Base-by-base conservation (phyloP, 176 grass and related monocot species). In the Stipa capillata region DNA sequence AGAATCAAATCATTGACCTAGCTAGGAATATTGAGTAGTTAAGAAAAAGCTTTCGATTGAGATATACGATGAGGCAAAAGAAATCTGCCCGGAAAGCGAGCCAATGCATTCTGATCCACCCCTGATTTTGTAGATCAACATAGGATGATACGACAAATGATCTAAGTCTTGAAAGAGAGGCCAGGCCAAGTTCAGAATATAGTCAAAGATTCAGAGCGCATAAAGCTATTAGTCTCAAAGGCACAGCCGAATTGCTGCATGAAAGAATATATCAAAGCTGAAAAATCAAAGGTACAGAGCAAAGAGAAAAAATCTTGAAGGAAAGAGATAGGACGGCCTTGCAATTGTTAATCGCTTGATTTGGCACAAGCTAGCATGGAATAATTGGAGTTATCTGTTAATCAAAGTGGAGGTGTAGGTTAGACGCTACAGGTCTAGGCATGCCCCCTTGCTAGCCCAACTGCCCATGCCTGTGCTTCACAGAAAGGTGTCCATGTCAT, bases 121-220 rank as follows among this genome's bases (percentile, higher is more conserved):
- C 68, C 76, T 58, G 69, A 52, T 51, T 51, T 64, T 60, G 68
- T 35, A 41, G 39, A 83, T 48, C 71, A 48, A 55, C 33, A 33
- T 50, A 35, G 32, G 68, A 74, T 74, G 86, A 59, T 56, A 65
- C 47, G 54, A 29, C 85, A 10, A 71, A 71, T 71, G 72, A 79
- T 79, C 57, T 73, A 45, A 70, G 49, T 80, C 49, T 37, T 43
- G 59, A 88, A 84, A 67, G 86, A 84, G 81, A 84, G 81, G 86
- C 81, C 76, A 75, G 61, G 76, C 42, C 59, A 75, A 28, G 81
- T 68, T 53, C 69, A 74, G 69, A 80, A 74, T 43, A 84, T 45
- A 32, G 81, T 84, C 86, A 80, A 88, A 84, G 61, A 88, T 84
- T 80, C 52, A 74, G 69, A 52, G 33, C 44, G 40, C 75, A 79